phyloP scores from a whole-genome alignment of 306 rosid species.

The Trifolium fragiferum region DNA sequence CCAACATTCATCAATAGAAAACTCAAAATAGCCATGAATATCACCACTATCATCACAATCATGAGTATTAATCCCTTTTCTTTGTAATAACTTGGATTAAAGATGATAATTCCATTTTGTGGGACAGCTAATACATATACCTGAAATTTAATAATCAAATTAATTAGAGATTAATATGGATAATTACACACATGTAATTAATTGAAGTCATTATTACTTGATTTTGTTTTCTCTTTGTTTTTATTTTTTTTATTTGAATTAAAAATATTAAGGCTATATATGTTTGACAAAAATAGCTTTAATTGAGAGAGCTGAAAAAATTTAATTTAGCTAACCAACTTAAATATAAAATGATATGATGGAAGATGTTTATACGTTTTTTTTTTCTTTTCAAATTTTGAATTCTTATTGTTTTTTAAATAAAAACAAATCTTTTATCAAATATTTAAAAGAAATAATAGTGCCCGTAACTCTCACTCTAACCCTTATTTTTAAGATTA shows the following conservation, averaged over 20 bases:
- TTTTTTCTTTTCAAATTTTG: neutral
- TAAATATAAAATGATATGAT: too few relatives aligned
- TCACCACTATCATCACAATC: constrained; percentile 35
- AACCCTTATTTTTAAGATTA: neutral
- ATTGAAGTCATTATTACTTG: constrained; percentile 2
- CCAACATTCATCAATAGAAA: constrained; percentile 38
- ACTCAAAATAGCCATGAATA: constrained; percentile 42
- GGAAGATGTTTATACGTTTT: neutral
- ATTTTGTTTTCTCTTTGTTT: too few relatives aligned
- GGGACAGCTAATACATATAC: constrained; percentile 56
- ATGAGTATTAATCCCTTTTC: constrained; percentile 47
- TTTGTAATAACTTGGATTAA: constrained; percentile 40
- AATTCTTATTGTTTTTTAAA: neutral
- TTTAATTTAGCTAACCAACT: too few relatives aligned
- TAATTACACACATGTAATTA: neutral
- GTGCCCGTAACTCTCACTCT: neutral
- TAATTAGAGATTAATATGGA: neutral
- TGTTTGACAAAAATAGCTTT: neutral
- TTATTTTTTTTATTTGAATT: neutral
- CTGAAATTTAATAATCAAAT: constrained; percentile 41
- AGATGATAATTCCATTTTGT: constrained; percentile 32
- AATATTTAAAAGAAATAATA: too few relatives aligned
- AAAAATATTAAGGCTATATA: neutral
- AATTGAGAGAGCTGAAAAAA: too few relatives aligned
- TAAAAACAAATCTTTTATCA: too few relatives aligned